A percentile compares a stretch with the other conserved stretches of the same genome.
Conservation (phyloP, 768 basidiomycete genomes). For the Pulveroboletus sp. region DNA sequence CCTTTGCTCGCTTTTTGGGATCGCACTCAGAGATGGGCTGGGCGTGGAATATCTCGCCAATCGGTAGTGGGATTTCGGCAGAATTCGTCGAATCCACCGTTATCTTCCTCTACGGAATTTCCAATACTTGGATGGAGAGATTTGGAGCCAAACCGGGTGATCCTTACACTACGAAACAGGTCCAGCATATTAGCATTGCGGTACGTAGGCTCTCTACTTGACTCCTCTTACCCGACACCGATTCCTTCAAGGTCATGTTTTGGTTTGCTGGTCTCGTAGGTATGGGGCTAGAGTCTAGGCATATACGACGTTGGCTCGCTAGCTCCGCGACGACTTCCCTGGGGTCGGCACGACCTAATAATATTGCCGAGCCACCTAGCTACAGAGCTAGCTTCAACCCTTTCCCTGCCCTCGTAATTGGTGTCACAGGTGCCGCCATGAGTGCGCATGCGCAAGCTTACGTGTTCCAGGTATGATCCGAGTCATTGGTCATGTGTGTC, state of each 20-base stretch:
- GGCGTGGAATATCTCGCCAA: constrained; percentile 87
- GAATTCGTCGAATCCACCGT: constrained; percentile 77
- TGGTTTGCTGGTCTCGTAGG: constrained; percentile 91
- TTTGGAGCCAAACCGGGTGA: constrained; percentile 80
- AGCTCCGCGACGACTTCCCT: constrained; percentile 46
- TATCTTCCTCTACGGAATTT: constrained; percentile 85
- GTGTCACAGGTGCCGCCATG: constrained; percentile 94
- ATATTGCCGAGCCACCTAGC: constrained; percentile 63
- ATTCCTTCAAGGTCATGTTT: constrained; percentile 68
- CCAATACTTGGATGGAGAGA: constrained; percentile 97
- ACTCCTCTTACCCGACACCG: not conserved
- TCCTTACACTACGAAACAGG: constrained; percentile 86
- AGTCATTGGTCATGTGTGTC: not conserved
- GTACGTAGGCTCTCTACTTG: constrained; percentile 38
- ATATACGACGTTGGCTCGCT: constrained; percentile 71
- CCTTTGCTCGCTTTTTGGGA: constrained; percentile 94
- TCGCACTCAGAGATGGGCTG: constrained; percentile 84
- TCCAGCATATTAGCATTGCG: constrained; percentile 94
- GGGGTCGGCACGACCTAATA: constrained; percentile 19
- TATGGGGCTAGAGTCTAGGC: constrained; percentile 83
- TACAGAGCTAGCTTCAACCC: constrained; percentile 85
- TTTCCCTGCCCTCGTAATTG: constrained; percentile 89
- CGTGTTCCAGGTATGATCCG: constrained; percentile 67
- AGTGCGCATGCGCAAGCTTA: constrained; percentile 88
- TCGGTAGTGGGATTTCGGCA: constrained; percentile 50